Evolutionary conservation across 768 basidiomycete species (phyloP), one percentile per base, ranked within the genome.

Genomic region (Astraeus odoratus): DNA sequence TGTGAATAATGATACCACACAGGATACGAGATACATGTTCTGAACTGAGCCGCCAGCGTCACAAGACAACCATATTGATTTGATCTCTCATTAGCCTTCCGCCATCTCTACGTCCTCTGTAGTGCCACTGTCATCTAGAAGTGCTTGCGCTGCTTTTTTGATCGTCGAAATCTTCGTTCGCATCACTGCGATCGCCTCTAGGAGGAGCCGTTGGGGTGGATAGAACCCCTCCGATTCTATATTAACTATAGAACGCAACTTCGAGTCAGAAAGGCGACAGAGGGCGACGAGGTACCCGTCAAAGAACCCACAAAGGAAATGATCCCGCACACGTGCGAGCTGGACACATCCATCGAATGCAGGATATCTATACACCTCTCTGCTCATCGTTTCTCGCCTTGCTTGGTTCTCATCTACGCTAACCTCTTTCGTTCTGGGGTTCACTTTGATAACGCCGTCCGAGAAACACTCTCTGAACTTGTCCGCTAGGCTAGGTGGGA

Each of bases 191-290:
- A 93, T 75, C 0, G 92, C 74, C 57, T 93, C 91, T 0, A 80
- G 80, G 12, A 95, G 67, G 9, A 98, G 70, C 25, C 86, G 75
- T 65, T 94, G 80, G 0, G 95, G 93, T 3, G 77, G 66, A 59
- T 96, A 96, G 10, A 88, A 79, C 4, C 94, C 86, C 57, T 93
- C 88, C 0, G 91, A 91, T 64, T 98, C 94, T 30, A 98, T 74
- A 49, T 78, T 87, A 70, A 90, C 94, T 64, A 19, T 89, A 58
- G 19, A 13, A 4, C 29, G 48, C 23, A 30, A 7, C 38, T 36
- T 22, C 44, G 35, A 22, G 36, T 5, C 10, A 44, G 3, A 8
- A 41, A 35, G 24, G 25, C 34, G 8, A 25, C 5, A 1, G 46
- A 38, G 33, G 13, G 35, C 41, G 13, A 22, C 9, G 34, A 40